These are phyloP conservation scores for Cunninghamia lanceolata DNA, from an alignment of 75 land plant species.

Conservation along the genomic window DNA sequence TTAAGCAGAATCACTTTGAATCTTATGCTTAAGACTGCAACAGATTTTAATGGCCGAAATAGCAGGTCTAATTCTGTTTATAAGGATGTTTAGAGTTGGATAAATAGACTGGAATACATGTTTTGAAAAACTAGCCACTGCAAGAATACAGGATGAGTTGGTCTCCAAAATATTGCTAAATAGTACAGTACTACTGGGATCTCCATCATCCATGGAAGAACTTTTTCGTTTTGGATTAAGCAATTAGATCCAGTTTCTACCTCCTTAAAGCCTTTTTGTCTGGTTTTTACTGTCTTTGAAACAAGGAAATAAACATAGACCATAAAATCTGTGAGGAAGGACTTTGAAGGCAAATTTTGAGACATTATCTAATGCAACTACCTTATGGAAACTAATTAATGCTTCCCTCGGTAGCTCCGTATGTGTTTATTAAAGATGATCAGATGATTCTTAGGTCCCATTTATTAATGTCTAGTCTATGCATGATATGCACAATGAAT, in stretches of 20 bases:
- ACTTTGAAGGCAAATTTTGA: not conserved
- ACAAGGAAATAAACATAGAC: not conserved
- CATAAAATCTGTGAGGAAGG: not conserved
- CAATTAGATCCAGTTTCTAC: not conserved
- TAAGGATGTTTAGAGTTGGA: not conserved
- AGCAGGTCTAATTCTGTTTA: too few species aligned
- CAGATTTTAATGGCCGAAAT: too few species aligned
- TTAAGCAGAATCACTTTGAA: not conserved
- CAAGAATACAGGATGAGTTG: not conserved
- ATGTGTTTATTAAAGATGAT: not conserved
- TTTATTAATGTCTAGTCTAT: not conserved
- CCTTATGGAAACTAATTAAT: not conserved
- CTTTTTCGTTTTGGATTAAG: too few species aligned
- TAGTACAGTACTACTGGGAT: not conserved
- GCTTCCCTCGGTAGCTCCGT: not conserved
- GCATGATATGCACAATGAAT: not conserved
- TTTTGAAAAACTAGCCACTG: too few species aligned
- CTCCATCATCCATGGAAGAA: too few species aligned
- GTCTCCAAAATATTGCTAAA: not conserved
- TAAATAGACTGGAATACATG: not conserved
- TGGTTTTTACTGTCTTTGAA: too few species aligned
- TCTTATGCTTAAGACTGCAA: not conserved
- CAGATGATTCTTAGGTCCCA: not conserved
- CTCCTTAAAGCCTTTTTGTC: too few species aligned
- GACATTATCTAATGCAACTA: not conserved